phyloP scores from a whole-genome alignment of 2,329 filamentous ascomycete genomes.

The Aspergillus sp. region DNA sequence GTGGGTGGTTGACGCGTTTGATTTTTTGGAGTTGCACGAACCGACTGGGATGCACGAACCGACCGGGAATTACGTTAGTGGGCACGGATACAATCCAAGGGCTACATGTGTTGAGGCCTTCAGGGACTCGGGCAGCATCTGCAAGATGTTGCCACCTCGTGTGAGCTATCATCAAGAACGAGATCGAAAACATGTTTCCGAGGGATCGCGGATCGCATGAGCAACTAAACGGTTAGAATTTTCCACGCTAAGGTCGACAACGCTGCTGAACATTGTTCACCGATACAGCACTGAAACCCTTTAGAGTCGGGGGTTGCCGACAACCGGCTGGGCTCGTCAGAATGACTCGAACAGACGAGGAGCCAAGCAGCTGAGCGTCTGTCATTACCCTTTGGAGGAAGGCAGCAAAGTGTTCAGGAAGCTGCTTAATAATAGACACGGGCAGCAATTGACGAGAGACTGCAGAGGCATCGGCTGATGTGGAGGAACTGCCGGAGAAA shows the following conservation, averaged over 20 bases:
- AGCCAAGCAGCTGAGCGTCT: constrained; percentile 3
- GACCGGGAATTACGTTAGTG: no score
- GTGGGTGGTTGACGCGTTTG: no score
- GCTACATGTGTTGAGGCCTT: neutral
- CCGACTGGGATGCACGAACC: no score
- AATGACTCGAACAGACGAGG: neutral
- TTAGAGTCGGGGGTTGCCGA: constrained; percentile 9
- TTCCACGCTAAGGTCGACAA: constrained; percentile 1
- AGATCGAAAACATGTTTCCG: neutral
- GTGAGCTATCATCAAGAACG: neutral
- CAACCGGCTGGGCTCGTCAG: constrained; percentile 6
- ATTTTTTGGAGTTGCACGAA: no score
- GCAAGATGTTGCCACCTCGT: neutral
- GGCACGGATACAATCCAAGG: neutral
- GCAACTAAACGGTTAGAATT: neutral
- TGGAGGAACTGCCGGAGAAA: neutral
- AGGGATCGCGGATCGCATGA: neutral
- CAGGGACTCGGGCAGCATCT: neutral
- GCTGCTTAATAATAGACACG: neutral
- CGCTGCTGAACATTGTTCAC: neutral
- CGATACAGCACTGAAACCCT: neutral
- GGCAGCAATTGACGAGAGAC: neutral
- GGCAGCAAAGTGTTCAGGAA: neutral
- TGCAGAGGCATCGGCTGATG: neutral
- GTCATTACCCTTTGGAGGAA: neutral